phyloP scores from a whole-genome alignment of 805 yeast genomes.

The Ogataea methanolica region DNA sequence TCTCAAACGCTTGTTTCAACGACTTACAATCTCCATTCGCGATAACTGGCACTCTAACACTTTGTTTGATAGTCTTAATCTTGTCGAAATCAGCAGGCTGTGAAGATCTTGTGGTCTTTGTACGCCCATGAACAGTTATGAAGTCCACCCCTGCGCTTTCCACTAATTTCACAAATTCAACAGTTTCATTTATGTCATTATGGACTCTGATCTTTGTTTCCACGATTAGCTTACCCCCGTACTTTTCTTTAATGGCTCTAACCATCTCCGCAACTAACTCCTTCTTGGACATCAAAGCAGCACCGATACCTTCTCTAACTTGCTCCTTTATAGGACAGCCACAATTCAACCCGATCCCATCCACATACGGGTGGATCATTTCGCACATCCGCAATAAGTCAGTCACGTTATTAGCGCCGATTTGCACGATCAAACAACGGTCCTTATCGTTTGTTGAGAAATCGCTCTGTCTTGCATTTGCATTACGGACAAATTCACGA shows the following conservation, averaged over 20 bases:
- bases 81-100: conserved; percentile 82
- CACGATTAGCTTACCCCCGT: conserved; percentile 66
- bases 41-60: conserved; percentile 73
- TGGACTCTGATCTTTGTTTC: conserved; percentile 94
- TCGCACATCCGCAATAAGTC: conserved; percentile 81
- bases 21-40: conserved; percentile 95
- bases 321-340: conserved; percentile 98
- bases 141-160: conserved; percentile 90
- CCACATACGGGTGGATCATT: conserved; percentile 86
- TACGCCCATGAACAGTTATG: conserved; percentile 92
- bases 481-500: conserved; percentile 85
- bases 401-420: conserved; percentile 80
- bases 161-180: conserved; percentile 63
- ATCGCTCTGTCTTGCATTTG: conserved; percentile 75
- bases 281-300: conserved; percentile 84
- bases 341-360: conserved; percentile 92
- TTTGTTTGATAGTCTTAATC: conserved; percentile 56
- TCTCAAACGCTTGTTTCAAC: conserved; percentile 56
- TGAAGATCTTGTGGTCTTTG: conserved; percentile 78
- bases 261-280: conserved; percentile 83
- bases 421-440: conserved; percentile 76
- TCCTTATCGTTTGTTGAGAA: conserved; percentile 76
- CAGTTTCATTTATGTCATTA: conserved; percentile 65
- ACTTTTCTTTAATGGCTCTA: conserved; percentile 67
- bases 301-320: conserved; percentile 93